Base-by-base conservation (phyloP, 2,329 filamentous ascomycete genomes). In the Dendrostoma leiphaemia region DNA sequence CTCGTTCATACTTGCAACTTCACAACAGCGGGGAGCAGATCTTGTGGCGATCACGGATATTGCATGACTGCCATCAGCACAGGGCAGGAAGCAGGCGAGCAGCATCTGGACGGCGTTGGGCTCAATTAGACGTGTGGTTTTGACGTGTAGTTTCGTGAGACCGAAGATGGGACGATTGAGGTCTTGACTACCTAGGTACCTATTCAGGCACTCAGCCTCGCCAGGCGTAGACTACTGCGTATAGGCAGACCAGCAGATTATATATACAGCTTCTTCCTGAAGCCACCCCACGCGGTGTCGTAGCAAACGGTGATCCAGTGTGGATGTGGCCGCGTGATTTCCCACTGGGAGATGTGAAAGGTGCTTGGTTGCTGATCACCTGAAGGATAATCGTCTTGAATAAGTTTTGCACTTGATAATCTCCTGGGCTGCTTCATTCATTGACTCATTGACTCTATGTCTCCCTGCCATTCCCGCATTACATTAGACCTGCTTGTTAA, bases 61-160 rank as follows among this genome's bases (percentile, higher is more conserved):
- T 34, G 24, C 23, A 51, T 48, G 26, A 46, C 19, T n/a, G 32
- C 21, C 23, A 54, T 19, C 35, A 26, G 23, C 34, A 40, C 9
- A n/a, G n/a, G n/a, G n/a, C 26, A 51, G 9, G n/a, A 44, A 19
- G 21, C 21, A 13, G 24, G 40, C 29, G 7, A 54, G 44, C 54
- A 54, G 51, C 54, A 57, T 57, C 47, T 47, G 29, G 26, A 43
- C 44, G 54, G 54, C 54, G 54, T 54, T 54, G 51, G 54, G 28
- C 49, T 26, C 29, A 51, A n/a, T 43, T 26, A 29, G 38, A 48
- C 44, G n/a, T 47, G 29, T 26, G 28, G 35, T 17, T n/a, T 6
- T 49, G 47, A 32, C 35, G 35, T 28, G 35, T 15, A 23, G 21
- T 34, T 23, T 19, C 12, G 28, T 47, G 21, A 15, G 43, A 10